These are phyloP conservation scores for Suillus subalutaceus DNA, from an alignment of 768 basidiomycete genomes.

Conservation along the genomic window DNA sequence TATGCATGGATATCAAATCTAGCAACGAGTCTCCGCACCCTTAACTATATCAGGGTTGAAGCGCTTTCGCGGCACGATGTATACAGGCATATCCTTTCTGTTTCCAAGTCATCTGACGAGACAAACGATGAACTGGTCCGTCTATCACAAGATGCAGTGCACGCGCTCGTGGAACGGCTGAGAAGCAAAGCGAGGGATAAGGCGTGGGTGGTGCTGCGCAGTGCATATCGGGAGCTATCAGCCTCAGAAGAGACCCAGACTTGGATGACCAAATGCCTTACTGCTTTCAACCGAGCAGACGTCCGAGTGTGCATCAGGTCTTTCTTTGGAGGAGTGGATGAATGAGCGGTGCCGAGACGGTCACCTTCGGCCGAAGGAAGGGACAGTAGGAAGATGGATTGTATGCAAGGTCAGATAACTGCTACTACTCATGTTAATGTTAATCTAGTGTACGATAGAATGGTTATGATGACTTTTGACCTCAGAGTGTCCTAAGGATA, in stretches of 20 bases:
- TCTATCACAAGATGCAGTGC: constrained; percentile 46
- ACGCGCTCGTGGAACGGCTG: constrained; percentile 47
- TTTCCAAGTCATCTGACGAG: constrained; percentile 8
- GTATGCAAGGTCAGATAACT: constrained; percentile 52
- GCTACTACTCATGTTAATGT: neutral
- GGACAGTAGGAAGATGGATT: constrained; percentile 59
- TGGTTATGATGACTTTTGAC: neutral
- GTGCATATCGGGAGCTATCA: constrained; percentile 64
- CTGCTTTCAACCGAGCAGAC: constrained; percentile 43
- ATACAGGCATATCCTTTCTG: constrained; percentile 27
- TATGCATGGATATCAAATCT: constrained; percentile 56
- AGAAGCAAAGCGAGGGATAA: constrained; percentile 52
- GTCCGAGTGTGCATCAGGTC: constrained; percentile 19
- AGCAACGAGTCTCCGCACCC: constrained; percentile 51
- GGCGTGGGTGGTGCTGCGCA: constrained; percentile 63
- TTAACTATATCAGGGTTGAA: constrained; percentile 59
- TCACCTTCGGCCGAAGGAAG: constrained; percentile 57
- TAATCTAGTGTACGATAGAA: neutral
- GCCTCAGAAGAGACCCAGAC: constrained; percentile 39
- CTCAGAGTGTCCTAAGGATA: neutral
- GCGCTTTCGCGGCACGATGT: constrained; percentile 39
- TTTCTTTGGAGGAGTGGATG: constrained; percentile 58
- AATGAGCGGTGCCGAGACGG: constrained; percentile 42
- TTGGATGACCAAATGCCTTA: constrained; percentile 56
- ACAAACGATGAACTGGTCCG: constrained; percentile 9